These are phyloP conservation scores for Aquanectria penicillioides DNA, from an alignment of 2,329 filamentous ascomycete genomes.

Conservation along the genomic window DNA sequence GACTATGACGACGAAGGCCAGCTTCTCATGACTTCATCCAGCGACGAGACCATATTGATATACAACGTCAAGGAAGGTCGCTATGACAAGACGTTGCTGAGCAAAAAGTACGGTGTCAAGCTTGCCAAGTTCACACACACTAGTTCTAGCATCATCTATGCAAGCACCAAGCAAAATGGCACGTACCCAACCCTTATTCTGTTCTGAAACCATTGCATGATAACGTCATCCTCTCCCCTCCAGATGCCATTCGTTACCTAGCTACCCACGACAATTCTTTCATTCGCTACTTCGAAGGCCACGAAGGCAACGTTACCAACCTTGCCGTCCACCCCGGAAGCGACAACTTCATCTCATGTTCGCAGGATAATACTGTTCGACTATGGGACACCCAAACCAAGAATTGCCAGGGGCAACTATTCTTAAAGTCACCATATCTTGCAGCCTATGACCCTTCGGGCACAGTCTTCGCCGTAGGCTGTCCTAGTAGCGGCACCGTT, in stretches of 20 bases:
- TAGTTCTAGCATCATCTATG: constrained; percentile 90
- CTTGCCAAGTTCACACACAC: constrained; percentile 95
- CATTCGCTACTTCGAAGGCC: constrained; percentile 94
- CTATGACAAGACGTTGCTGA: constrained; percentile 87
- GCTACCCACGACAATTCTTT: constrained; percentile 96
- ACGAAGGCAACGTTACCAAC: constrained; percentile 84
- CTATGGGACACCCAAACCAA: constrained; percentile 89
- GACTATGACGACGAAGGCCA: constrained; percentile 98
- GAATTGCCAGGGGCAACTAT: constrained; percentile 81
- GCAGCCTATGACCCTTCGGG: constrained; percentile 93
- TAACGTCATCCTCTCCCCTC: not conserved
- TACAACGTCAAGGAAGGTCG: constrained; percentile 94
- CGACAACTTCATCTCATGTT: constrained; percentile 93
- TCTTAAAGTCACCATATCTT: constrained; percentile 83
- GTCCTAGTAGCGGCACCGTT: constrained; percentile 79
- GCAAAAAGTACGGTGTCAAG: constrained; percentile 97
- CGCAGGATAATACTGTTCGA: constrained; percentile 88
- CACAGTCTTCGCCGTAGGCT: constrained; percentile 89
- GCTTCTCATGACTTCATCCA: constrained; percentile 88
- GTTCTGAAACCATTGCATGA: not conserved
- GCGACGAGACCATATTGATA: constrained; percentile 94
- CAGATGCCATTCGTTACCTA: constrained; percentile 85
- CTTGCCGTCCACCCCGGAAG: constrained; percentile 85
- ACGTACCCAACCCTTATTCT: constrained; percentile 34
- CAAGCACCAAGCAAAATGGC: constrained; percentile 94